A percentile compares a stretch with the other conserved stretches of the same genome.
These are phyloP conservation scores for Xylaria sp. DNA, from an alignment of 2,329 filamentous ascomycete genomes.

Conservation along the genomic window DNA sequence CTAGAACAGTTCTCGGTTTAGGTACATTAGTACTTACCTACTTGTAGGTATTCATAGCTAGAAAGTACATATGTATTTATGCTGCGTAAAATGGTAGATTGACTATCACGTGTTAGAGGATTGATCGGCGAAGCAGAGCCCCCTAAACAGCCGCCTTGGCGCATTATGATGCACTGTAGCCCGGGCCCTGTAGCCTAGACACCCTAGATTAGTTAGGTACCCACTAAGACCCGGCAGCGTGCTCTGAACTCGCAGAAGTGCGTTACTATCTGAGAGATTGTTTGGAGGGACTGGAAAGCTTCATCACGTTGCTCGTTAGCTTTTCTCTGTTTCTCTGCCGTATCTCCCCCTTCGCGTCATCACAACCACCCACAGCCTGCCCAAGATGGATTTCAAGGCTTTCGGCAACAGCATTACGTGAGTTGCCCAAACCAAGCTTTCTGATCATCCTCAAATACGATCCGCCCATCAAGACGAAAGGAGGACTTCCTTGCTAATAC, in stretches of 20 bases:
- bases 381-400: slow-evolving; percentile 68
- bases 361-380: slow-evolving; percentile 10
- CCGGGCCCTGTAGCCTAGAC: background rate
- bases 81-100: background rate
- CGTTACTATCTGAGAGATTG: slow-evolving; percentile 7
- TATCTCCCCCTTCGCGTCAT: slow-evolving; percentile 12
- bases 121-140: slow-evolving; percentile 5
- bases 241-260: slow-evolving; percentile 13
- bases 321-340: background rate
- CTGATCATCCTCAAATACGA: slow-evolving; percentile 28
- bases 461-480: slow-evolving; percentile 20
- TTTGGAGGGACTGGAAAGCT: slow-evolving; percentile 11
- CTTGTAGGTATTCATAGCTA: too few species aligned
- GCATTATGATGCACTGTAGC: slow-evolving; percentile 14
- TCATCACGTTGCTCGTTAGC: slow-evolving; percentile 19
- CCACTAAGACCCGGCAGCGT: slow-evolving; percentile 14
- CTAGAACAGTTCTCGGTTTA: too few species aligned
- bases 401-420: slow-evolving; percentile 68
- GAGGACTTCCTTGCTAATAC: slow-evolving; percentile 37
- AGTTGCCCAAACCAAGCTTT: slow-evolving; percentile 42
- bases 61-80: background rate
- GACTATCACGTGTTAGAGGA: slow-evolving; percentile 13
- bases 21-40: too few species aligned
- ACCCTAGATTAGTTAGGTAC: background rate
- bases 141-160: slow-evolving; percentile 13